A percentile compares a stretch with the other conserved stretches of the same genome.
Evolutionary conservation across 257 asterid genomes (phyloP).

Genomic region (Echium plantagineum): DNA sequence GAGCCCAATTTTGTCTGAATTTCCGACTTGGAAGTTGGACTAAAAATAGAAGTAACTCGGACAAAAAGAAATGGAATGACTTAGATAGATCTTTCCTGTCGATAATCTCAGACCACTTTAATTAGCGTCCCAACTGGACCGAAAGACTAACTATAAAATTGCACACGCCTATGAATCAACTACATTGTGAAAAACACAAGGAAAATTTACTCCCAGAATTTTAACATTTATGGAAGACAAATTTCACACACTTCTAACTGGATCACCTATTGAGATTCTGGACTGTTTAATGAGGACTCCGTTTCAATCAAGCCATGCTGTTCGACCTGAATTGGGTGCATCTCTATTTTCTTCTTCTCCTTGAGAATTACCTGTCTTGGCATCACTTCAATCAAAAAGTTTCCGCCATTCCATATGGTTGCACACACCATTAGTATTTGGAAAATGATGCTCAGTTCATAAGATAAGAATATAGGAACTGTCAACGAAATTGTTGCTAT

Average conservation of each 20-base stretch:
- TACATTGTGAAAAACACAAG: too few relatives aligned
- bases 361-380: constrained; percentile 78
- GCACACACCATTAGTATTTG: constrained; percentile 89
- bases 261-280: constrained; percentile 14
- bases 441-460: constrained; percentile 50
- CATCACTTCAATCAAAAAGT: constrained; percentile 88
- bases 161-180: too few relatives aligned
- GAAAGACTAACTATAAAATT: too few relatives aligned
- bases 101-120: too few relatives aligned
- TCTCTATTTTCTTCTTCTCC: constrained; percentile 68
- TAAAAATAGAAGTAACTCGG: too few relatives aligned
- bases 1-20: too few relatives aligned
- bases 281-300: constrained; percentile 9
- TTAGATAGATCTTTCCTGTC: too few relatives aligned
- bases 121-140: too few relatives aligned
- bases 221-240: neutral
- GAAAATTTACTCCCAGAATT: too few relatives aligned
- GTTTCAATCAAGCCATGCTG: constrained; percentile 14
- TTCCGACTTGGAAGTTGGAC: too few relatives aligned
- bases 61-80: too few relatives aligned
- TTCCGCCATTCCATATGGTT: constrained; percentile 87
- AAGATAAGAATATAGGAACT: constrained; percentile 84
- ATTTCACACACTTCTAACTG: constrained; percentile 11
- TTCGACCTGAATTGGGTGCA: constrained; percentile 16
- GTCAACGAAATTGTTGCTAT: constrained; percentile 82